Base-by-base conservation (phyloP, 148 eudicot species). In the Pharnaceum exiguum region DNA sequence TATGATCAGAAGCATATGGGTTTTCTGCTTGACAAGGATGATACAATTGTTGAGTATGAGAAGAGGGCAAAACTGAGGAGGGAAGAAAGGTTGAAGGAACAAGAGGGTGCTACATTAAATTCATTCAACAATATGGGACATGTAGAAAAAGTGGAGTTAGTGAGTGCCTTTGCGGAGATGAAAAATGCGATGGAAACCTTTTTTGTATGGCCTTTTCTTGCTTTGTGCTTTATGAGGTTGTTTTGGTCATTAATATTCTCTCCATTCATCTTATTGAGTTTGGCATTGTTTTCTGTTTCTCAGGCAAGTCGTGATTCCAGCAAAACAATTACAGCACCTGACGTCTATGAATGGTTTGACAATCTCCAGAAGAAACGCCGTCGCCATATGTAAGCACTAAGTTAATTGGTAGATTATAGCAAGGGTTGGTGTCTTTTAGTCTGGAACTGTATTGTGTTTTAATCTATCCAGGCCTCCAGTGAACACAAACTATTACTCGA, bases 41-140 rank as follows among this genome's bases (percentile, higher is more conserved):
- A 89, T 51, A 72, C 99, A 5, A 89, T 94, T 60, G 93, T 78
- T 0, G 96, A 86, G 72, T 89, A 94, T 65, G 99, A 94, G 76
- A 84, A 77, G 69, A 59, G 71, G 75, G 96, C 89, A 12, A 78
- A 82, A 72, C 76, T 80, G 74, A 94, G 76, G 68, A 82, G 99
- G 75, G 87, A 82, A 25, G 91, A 94, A 66, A 88, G 83, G 70
- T 38, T 77, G 75, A 82, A 89, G 71, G 76, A 80, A 57, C 83
- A 86, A 63, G 89, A 89, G 66, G 85, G 86, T 31, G 77, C 63
- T 16, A 84, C 87, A 25, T 22, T 69, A 36, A 76, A 82, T 46
- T 74, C 86, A 69, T 82, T 94, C 16, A 65, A 84, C 60, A 86
- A 82, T 30, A 83, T 94, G 31, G 95, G 91, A 18, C 99, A 94